Percentiles rank a stretch among this genome's conserved stretches.
phyloP scores from a whole-genome alignment of 1,284 basidiomycete species.

The Ustilago shanxiensis region DNA sequence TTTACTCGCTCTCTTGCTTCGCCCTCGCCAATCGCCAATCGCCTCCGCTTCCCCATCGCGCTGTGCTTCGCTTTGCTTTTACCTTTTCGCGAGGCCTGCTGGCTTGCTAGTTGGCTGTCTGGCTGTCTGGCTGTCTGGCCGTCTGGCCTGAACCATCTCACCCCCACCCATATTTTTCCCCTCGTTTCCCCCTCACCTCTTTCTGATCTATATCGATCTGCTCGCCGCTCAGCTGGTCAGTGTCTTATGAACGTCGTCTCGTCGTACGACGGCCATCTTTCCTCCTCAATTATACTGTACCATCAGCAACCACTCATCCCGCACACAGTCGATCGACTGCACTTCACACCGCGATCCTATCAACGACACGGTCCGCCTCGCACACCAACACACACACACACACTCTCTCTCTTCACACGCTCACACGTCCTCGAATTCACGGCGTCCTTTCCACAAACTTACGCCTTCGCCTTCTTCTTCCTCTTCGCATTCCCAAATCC shows the following conservation, averaged over 20 bases:
- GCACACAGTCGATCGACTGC: constrained; percentile 1
- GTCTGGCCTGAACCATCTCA: not conserved
- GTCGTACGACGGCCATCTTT: not conserved
- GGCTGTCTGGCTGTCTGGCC: no score
- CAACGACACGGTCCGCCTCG: not conserved
- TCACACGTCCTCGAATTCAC: not conserved
- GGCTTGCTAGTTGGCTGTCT: no score
- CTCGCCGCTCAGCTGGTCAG: not conserved
- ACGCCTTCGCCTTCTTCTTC: not conserved
- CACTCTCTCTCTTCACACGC: not conserved
- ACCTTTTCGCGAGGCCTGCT: no score
- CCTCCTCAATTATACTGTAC: not conserved
- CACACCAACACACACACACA: no score
- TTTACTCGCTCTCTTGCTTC: not conserved
- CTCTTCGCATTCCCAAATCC: not conserved
- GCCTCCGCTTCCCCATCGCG: not conserved
- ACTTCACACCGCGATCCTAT: not conserved
- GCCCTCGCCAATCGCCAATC: not conserved
- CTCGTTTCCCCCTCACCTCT: not conserved
- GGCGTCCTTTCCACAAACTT: constrained; percentile 4
- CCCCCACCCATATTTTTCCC: not conserved
- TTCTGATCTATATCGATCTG: constrained; percentile 6
- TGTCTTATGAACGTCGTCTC: not conserved
- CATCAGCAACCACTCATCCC: not conserved
- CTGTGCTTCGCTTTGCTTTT: not conserved